These are phyloP conservation scores for Elsinoe batatas DNA, from an alignment of 2,329 filamentous ascomycete genomes.

Conservation along the genomic window DNA sequence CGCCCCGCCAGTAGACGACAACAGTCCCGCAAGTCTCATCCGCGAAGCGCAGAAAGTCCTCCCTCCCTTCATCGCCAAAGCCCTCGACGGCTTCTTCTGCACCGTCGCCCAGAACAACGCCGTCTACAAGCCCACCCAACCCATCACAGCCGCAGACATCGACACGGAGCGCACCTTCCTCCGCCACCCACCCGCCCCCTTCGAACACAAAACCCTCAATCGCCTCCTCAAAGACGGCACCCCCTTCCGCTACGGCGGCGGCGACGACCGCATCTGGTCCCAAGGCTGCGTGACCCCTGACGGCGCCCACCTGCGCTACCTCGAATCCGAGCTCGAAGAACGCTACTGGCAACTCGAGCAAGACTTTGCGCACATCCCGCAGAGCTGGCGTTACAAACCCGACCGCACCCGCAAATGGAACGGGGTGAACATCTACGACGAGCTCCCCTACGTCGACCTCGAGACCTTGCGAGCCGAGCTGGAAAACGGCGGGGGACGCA, in stretches of 20 bases:
- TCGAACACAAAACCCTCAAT: constrained; percentile 33
- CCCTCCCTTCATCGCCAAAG: constrained; percentile 21
- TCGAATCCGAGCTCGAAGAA: constrained; percentile 59
- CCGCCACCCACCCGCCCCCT: constrained; percentile 25
- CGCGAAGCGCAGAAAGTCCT: constrained; percentile 20
- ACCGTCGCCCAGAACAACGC: constrained; percentile 19
- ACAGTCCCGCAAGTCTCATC: constrained; percentile 26
- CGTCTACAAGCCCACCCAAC: constrained; percentile 23
- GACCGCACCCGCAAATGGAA: constrained; percentile 22
- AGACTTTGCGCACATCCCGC: constrained; percentile 36
- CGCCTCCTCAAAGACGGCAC: constrained; percentile 47
- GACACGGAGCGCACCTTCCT: constrained; percentile 13
- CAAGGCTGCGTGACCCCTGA: constrained; percentile 65
- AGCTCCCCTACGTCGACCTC: constrained; percentile 25
- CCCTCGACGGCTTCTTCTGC: constrained; percentile 27
- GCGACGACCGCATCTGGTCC: constrained; percentile 35
- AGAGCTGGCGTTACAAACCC: constrained; percentile 22
- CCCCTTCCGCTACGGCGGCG: constrained; percentile 35
- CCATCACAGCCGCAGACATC: constrained; percentile 15
- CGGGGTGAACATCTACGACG: constrained; percentile 17
- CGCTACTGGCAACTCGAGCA: constrained; percentile 61
- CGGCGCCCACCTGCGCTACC: constrained; percentile 64
- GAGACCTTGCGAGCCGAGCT: constrained; percentile 23
- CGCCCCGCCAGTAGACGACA: constrained; percentile 16
- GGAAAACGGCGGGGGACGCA: constrained; percentile 19